A percentile compares a stretch with the other conserved stretches of the same genome.
These are phyloP conservation scores for Sutorius australiensis DNA, from an alignment of 768 basidiomycete species.

Conservation along the genomic window DNA sequence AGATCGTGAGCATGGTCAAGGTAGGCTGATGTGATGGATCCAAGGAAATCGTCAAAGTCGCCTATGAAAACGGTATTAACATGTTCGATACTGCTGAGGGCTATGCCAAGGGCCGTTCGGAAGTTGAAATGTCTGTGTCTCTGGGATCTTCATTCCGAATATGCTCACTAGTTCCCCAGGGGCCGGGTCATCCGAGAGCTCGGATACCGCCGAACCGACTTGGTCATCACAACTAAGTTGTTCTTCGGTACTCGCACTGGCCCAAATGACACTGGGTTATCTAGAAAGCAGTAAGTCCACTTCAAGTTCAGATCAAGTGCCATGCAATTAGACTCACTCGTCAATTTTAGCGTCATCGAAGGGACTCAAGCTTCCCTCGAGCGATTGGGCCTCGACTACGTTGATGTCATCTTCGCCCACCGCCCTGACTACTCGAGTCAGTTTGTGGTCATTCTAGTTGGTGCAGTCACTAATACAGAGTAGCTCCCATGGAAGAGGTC, in stretches of 20 bases:
- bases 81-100: conserved; percentile 47
- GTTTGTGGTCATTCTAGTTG: neutral
- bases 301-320: neutral
- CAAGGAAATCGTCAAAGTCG: conserved; percentile 51
- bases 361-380: conserved; percentile 48
- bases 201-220: conserved; percentile 44
- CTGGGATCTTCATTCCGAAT: neutral
- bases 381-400: conserved; percentile 52
- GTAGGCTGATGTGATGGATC: neutral
- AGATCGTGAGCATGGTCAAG: neutral
- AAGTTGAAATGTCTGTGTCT: conserved; percentile 45
- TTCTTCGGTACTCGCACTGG: conserved; percentile 52
- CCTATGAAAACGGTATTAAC: conserved; percentile 51
- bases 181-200: conserved; percentile 56
- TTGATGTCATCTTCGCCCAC: conserved; percentile 49
- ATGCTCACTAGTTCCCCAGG: conserved; percentile 16
- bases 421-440: conserved; percentile 39
- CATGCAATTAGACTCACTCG: neutral
- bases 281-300: conserved; percentile 28
- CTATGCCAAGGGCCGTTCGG: conserved; percentile 46
- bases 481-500: conserved; percentile 48
- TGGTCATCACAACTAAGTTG: conserved; percentile 55
- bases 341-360: conserved; percentile 48
- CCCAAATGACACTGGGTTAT: conserved; percentile 40
- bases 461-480: neutral